Percentiles rank a stretch among this genome's conserved stretches.
phyloP scores from a whole-genome alignment of 73 alveolate species.

The Paramecium biaurelia region DNA sequence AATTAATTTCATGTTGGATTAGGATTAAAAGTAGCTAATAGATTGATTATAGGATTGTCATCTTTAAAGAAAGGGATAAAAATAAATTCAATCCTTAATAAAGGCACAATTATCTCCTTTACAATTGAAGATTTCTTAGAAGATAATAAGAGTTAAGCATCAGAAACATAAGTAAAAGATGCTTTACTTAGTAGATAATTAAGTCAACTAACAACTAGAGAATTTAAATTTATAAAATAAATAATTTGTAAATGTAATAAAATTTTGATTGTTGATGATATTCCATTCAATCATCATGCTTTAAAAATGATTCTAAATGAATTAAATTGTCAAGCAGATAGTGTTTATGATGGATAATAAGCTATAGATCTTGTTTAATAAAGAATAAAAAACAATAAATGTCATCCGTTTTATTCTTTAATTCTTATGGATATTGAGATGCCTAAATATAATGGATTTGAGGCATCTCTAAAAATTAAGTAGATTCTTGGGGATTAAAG shows the following conservation, averaged over 20 bases:
- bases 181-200: conserved; percentile 3
- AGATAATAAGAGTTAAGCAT: not conserved
- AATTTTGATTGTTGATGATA: conserved; percentile 38
- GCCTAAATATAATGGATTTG: conserved; percentile 39
- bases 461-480: conserved; percentile 11
- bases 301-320: not conserved
- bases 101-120: not conserved
- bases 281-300: conserved; percentile 39
- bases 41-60: not conserved
- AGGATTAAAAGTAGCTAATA: conserved; percentile 41
- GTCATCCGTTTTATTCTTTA: conserved; percentile 29
- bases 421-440: conserved; percentile 43
- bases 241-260: not conserved
- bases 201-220: not conserved
- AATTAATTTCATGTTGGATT: conserved; percentile 6
- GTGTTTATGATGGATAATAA: conserved; percentile 13
- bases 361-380: not conserved
- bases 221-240: not conserved
- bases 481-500: not conserved
- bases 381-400: not conserved
- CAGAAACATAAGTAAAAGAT: not conserved
- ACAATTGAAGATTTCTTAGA: not conserved
- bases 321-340: conserved; percentile 1
- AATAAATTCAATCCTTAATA: not conserved
- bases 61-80: not conserved